Base-by-base conservation (phyloP, 768 basidiomycete species). In the Suillus weaverae region DNA sequence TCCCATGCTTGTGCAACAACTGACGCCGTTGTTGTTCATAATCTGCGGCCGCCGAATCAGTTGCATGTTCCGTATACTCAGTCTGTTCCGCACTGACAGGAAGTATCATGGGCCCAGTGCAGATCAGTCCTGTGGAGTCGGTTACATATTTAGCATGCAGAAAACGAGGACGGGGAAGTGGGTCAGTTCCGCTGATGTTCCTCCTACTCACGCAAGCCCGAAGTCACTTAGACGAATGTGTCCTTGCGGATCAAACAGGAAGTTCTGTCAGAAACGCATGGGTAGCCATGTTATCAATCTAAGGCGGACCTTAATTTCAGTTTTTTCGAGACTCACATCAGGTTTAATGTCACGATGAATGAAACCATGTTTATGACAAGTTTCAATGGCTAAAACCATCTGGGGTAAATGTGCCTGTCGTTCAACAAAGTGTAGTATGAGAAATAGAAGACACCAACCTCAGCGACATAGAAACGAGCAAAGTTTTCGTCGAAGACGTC, bases 321-420 rank as follows among this genome's bases (percentile, higher is more conserved):
- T 67, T 70, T 70, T 67, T 62, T 67, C 22, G 62, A 32, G 39
- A 78, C 87, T 74, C 76, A 92, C 91, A 78, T 96, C 93, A 70
- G 95, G 92, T 78, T 97, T 96, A 79, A 98, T 96, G 81, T 99
- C 97, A 66, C 97, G 87, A 81, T 99, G 97, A 72, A 99, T 97
- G 80, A 96, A 99, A 11, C 96, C 96, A 70, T 92, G 89, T 75
- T 89, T 90, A 79, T 97, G 95, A 75, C 94, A 96, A 66, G 90
- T 90, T 75, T 96, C 91, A 67, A 99, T 89, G 36, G 94, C 94
- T 22, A 98, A 85, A 65, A 99, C 83, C 95, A 97, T 97, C 93
- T 94, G 73, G 73, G 62, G 62, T 70, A 72, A 77, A 68, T 51
- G 70, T 74, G 70, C 62, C 39, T 53, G 62, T 63, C 66, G 44